phyloP scores from a whole-genome alignment of 2,329 filamentous ascomycete species.

The Penicillium sp. region DNA sequence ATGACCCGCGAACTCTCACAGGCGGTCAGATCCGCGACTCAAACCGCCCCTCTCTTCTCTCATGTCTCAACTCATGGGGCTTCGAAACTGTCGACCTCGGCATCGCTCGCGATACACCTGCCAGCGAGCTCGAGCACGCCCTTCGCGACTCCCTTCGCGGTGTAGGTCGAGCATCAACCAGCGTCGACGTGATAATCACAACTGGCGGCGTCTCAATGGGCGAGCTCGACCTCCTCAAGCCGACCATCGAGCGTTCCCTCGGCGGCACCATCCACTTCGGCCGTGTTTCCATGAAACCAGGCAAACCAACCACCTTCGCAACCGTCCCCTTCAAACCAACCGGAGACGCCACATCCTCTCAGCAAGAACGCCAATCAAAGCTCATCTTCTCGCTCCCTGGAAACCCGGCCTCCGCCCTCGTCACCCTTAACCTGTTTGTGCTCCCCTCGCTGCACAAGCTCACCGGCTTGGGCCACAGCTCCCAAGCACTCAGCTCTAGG shows the following conservation, averaged over 20 bases:
- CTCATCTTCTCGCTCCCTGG: conserved; percentile 87
- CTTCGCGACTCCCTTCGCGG: conserved; percentile 70
- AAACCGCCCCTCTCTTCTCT: conserved; percentile 83
- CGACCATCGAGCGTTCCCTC: conserved; percentile 84
- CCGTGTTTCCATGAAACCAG: conserved; percentile 94
- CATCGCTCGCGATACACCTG: conserved; percentile 61
- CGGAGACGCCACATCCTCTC: conserved; percentile 35
- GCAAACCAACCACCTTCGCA: conserved; percentile 95
- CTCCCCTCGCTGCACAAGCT: conserved; percentile 79
- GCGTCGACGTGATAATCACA: conserved; percentile 80
- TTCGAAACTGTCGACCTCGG: conserved; percentile 81
- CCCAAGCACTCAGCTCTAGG: conserved; percentile 14
- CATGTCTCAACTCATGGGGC: conserved; percentile 69
- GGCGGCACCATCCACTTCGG: conserved; percentile 96
- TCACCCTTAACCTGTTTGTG: conserved; percentile 92
- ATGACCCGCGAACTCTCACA: conserved; percentile 57
- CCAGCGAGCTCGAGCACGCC: conserved; percentile 70
- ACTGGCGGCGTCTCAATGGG: conserved; percentile 97
- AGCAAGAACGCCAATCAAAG: conserved; percentile 60
- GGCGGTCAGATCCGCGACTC: conserved; percentile 90
- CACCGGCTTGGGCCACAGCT: conserved; percentile 56
- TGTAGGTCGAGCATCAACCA: conserved; percentile 37
- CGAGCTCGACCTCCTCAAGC: conserved; percentile 92
- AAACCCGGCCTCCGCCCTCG: conserved; percentile 88
- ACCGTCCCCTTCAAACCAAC: conserved; percentile 66